phyloP scores from a whole-genome alignment of 2,329 filamentous ascomycete genomes.

The Didymella keratinophila region DNA sequence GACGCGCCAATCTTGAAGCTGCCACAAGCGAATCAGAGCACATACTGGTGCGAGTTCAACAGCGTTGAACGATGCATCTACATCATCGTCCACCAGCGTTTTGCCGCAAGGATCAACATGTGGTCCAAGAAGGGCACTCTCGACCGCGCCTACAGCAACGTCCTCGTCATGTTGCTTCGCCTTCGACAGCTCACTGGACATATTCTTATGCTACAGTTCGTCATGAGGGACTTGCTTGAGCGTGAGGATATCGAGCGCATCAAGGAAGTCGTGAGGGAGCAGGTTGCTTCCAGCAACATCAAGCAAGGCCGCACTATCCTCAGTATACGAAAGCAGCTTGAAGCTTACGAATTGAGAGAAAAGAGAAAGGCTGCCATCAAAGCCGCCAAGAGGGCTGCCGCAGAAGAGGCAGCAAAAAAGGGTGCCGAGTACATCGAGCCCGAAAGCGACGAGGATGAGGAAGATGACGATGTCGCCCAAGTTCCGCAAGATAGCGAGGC shows the following conservation, averaged over 20 bases:
- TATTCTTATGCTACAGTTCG: conserved; percentile 57
- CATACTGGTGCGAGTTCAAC: conserved; percentile 59
- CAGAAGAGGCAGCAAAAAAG: conserved; percentile 15
- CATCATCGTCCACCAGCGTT: conserved; percentile 57
- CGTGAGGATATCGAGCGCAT: conserved; percentile 57
- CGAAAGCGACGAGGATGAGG: conserved; percentile 9
- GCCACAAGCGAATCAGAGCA: conserved; percentile 57
- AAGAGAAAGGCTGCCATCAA: conserved; percentile 24
- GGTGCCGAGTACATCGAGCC: conserved; percentile 5
- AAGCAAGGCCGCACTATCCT: conserved; percentile 29
- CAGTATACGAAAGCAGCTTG: conserved; percentile 43
- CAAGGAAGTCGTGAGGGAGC: conserved; percentile 38
- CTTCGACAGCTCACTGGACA: conserved; percentile 62
- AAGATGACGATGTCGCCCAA: conserved; percentile 10
- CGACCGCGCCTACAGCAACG: conserved; percentile 10
- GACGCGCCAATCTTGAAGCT: conserved; percentile 62
- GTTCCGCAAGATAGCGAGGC: conserved; percentile 3
- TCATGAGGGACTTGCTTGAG: conserved; percentile 56
- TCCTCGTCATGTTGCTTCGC: conserved; percentile 54
- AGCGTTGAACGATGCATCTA: conserved; percentile 62
- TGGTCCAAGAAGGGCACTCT: conserved; percentile 25
- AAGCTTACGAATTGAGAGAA: conserved; percentile 18
- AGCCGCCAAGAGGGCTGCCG: conserved; percentile 6
- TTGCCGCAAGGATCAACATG: conserved; percentile 54
- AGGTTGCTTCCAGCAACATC: conserved; percentile 25